Evolutionary conservation across 176 grass and related monocot species (phyloP).

Genomic region (Oryza nivara): DNA sequence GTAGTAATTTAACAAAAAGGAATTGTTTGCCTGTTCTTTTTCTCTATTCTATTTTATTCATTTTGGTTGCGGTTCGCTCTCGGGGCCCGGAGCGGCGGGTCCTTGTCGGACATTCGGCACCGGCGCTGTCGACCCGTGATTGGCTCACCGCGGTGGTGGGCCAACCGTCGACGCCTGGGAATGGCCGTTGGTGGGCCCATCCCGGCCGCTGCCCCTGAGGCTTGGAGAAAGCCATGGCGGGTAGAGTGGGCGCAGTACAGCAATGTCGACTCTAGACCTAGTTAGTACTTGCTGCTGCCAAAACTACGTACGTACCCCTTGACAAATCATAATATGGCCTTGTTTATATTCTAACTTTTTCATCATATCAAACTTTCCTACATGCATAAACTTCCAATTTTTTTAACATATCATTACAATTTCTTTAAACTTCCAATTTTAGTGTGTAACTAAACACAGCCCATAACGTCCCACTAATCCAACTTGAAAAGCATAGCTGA

Average conservation of each 20-base stretch:
- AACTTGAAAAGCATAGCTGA: neutral
- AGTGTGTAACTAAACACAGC: no score
- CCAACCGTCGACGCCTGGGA: conserved; percentile 26
- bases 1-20: no score
- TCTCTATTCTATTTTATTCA: no score
- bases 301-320: neutral
- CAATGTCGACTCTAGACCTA: neutral
- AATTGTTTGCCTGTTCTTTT: neutral
- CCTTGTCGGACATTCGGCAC: conserved; percentile 30
- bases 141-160: conserved; percentile 15
- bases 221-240: conserved; percentile 28
- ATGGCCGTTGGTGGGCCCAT: neutral
- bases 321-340: neutral
- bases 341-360: no score
- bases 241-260: conserved; percentile 26
- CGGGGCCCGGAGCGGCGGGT: conserved; percentile 25
- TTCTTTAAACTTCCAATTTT: no score
- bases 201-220: conserved; percentile 24
- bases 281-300: neutral
- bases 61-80: neutral
- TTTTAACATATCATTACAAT: no score
- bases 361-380: no score
- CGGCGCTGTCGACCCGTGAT: conserved; percentile 35
- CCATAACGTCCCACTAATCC: neutral
- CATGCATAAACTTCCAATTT: no score